Conservation (phyloP, 2,329 filamentous ascomycete species). For the Ophiostoma sp. region DNA sequence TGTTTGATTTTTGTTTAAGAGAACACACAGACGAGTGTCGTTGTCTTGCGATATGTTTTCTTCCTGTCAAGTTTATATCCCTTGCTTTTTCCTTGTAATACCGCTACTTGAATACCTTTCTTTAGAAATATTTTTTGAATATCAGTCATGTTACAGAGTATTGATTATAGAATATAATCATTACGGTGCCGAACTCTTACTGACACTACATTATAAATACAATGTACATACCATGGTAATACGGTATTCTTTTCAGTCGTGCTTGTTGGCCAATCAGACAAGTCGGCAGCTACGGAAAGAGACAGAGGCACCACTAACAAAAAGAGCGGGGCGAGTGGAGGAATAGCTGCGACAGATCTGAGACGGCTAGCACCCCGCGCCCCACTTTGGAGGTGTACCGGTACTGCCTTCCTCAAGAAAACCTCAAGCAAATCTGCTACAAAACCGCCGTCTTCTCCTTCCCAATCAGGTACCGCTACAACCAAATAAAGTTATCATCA, state of each 20-base stretch:
- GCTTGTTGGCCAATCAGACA: background rate
- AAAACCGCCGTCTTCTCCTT: background rate
- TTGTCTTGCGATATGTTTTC: background rate
- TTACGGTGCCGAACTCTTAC: too few species aligned
- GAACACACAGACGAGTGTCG: conserved; percentile 17
- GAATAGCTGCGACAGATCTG: conserved; percentile 37
- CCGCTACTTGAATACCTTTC: too few species aligned
- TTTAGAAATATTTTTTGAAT: background rate
- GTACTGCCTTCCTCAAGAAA: background rate
- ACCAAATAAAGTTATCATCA: conserved; percentile 15
- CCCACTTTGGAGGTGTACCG: conserved; percentile 18
- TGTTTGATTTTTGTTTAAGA: conserved; percentile 27
- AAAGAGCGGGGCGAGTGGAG: conserved; percentile 18
- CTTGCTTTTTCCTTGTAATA: background rate
- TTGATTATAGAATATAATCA: too few species aligned
- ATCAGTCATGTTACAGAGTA: too few species aligned
- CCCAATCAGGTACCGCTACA: background rate
- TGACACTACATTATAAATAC: too few species aligned
- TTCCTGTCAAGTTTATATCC: too few species aligned
- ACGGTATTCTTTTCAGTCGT: background rate
- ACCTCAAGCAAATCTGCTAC: background rate
- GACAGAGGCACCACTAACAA: background rate
- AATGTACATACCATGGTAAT: too few species aligned
- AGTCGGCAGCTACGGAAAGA: background rate
- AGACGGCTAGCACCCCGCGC: conserved; percentile 21